Evolutionary conservation across 139 green algal species (phyloP), one percentile per base, ranked within the genome.

Genomic region (Bryopsis sp.): DNA sequence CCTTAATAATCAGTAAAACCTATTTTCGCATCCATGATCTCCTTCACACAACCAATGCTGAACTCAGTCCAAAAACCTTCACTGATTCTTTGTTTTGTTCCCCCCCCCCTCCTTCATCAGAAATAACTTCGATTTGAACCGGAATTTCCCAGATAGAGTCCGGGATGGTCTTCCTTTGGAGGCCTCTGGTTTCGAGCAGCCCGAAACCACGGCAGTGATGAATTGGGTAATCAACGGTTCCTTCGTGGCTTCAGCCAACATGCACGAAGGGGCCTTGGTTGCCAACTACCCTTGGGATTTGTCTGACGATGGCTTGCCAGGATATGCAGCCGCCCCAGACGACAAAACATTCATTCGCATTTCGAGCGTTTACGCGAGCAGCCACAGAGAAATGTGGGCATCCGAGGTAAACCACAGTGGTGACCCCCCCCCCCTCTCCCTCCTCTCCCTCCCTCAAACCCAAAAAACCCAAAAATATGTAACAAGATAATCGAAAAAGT

Each of bases 231-330:
- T n/a, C n/a, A 7, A 65, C 7, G 31, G 29, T 24, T 65, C 68
- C 8, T 92, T 89, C 73, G 62, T 81, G 35, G 85, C 73, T 0
- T 82, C 79, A 1, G 82, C 81, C 11, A 83, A 68, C 47, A 63
- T 92, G 47, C 87, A 94, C n/a, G 87, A 92, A 74, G 89, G 89
- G 0, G 89, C 89, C 1, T 19, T 95, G 6, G 84, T 96, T 34
- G 89, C 86, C 37, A 95, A 94, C 78, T 94, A 92, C 59, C 89
- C 89, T 0, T 91, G 77, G 77, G 89, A 96, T 46, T 88, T 87
- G 11, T 84, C 79, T 3, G 22, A 64, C 11, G 83, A 95, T 57
- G 76, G n/a, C n/a, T n/a, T n/a, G n/a, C n/a, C n/a, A n/a, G n/a
- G 64, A 34, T 92, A 93, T 68, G 48, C 80, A 3, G 69, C 66